A percentile compares a stretch with the other conserved stretches of the same genome.
Conservation (phyloP, 106 monocot species). For the Vanilla planifolia region DNA sequence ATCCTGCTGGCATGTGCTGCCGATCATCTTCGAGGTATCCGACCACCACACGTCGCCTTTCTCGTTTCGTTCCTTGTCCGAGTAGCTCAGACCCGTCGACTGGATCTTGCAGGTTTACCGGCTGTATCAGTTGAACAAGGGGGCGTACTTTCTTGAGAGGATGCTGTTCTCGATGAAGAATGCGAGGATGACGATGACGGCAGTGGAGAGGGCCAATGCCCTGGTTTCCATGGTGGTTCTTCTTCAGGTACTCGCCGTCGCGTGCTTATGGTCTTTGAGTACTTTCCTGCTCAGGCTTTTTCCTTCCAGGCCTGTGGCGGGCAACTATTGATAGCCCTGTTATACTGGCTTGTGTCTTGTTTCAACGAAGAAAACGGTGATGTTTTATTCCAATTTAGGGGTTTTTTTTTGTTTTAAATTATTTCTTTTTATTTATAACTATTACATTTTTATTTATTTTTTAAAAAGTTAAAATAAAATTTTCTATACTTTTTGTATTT, state of each 20-base stretch:
- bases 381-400: too few species aligned
- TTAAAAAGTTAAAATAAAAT: too few species aligned
- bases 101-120: constrained; percentile 47
- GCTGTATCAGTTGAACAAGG: constrained; percentile 64
- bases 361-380: too few species aligned
- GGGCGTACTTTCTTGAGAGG: constrained; percentile 56
- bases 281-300: constrained; percentile 67
- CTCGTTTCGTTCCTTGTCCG: background rate
- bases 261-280: constrained; percentile 62
- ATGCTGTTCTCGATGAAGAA: constrained; percentile 40
- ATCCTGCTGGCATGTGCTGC: constrained; percentile 73
- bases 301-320: constrained; percentile 64
- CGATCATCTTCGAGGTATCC: constrained; percentile 76
- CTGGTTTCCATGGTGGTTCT: constrained; percentile 43
- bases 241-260: constrained; percentile 53
- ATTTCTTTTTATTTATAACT: too few species aligned
- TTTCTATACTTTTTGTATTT: background rate
- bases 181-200: constrained; percentile 13
- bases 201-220: constrained; percentile 34
- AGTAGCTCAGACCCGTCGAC: background rate
- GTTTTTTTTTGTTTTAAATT: too few species aligned
- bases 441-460: too few species aligned
- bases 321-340: constrained; percentile 48
- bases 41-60: too few species aligned
- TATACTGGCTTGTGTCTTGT: too few species aligned